Conservation (phyloP, 345 rosid species). For the Bruguiera gymnorhiza region DNA sequence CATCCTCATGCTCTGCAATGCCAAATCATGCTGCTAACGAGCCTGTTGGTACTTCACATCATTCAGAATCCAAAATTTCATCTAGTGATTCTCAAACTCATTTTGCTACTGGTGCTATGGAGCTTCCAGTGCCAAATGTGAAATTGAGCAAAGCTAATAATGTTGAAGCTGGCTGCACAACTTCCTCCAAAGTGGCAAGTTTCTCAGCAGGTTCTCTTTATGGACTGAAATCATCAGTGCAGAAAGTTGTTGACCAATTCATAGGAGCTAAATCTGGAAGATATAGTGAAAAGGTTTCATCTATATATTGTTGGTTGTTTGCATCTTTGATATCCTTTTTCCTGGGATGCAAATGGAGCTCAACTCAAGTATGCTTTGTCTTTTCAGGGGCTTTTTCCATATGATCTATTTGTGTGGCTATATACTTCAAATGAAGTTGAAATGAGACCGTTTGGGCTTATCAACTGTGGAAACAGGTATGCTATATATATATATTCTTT, state of each 20-base stretch:
- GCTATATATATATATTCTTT: too few relatives aligned
- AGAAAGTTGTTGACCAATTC: slow-evolving; percentile 64
- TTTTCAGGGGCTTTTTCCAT: slow-evolving; percentile 73
- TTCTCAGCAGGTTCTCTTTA: slow-evolving; percentile 33
- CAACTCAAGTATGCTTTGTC: slow-evolving; percentile 1
- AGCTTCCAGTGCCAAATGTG: slow-evolving; percentile 29
- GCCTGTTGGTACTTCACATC: slow-evolving; percentile 24
- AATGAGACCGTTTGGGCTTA: slow-evolving; percentile 80
- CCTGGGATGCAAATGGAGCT: slow-evolving; percentile 2
- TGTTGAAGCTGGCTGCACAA: slow-evolving; percentile 30
- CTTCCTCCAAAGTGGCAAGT: slow-evolving; percentile 24
- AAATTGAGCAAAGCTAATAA: slow-evolving; percentile 36
- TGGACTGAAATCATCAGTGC: slow-evolving; percentile 56
- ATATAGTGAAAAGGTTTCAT: slow-evolving; percentile 59
- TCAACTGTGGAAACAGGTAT: slow-evolving; percentile 91
- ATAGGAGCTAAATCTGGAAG: slow-evolving; percentile 56
- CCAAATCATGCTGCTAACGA: slow-evolving; percentile 29
- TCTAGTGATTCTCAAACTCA: slow-evolving; percentile 28
- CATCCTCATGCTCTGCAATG: slow-evolving; percentile 8
- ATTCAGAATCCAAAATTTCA: slow-evolving; percentile 32
- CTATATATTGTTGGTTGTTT: slow-evolving; percentile 14
- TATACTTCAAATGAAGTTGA: slow-evolving; percentile 62
- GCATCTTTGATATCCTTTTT: background rate
- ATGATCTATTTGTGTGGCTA: slow-evolving; percentile 70
- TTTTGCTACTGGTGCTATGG: slow-evolving; percentile 29